Percentiles rank a stretch among this genome's conserved stretches.
phyloP scores from a whole-genome alignment of 2,329 filamentous ascomycete species.

The Hirsutella rhossiliensis region DNA sequence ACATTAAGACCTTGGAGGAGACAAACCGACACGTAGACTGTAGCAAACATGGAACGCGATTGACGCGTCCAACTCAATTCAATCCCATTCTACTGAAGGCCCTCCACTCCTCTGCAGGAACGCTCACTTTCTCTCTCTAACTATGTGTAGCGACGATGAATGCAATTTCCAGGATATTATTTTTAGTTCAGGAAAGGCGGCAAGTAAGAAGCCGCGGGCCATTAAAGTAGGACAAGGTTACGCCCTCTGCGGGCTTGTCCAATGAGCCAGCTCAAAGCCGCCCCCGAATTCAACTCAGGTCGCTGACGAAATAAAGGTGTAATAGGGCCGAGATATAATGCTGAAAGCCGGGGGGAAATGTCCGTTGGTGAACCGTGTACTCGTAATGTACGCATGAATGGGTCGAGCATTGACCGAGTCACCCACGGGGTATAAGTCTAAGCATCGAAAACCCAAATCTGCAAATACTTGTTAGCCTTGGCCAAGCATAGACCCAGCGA shows the following conservation, averaged over 20 bases:
- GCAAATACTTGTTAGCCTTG: conserved; percentile 13
- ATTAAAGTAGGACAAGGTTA: not conserved
- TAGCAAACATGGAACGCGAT: too few relatives aligned
- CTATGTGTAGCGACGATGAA: not conserved
- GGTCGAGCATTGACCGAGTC: conserved; percentile 1
- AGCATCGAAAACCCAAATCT: conserved; percentile 36
- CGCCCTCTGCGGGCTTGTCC: not conserved
- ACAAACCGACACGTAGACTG: too few relatives aligned
- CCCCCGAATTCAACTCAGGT: not conserved
- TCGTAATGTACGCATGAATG: conserved; percentile 8
- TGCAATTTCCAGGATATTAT: not conserved
- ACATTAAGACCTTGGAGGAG: too few relatives aligned
- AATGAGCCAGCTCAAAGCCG: not conserved
- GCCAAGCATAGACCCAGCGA: too few relatives aligned
- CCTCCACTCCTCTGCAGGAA: not conserved
- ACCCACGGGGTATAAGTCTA: conserved; percentile 17
- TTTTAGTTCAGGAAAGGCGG: not conserved
- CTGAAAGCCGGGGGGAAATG: too few relatives aligned
- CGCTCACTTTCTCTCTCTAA: conserved; percentile 1
- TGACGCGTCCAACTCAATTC: too few relatives aligned
- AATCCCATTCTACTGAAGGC: not conserved
- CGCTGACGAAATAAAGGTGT: too few relatives aligned
- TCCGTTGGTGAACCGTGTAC: conserved; percentile 4
- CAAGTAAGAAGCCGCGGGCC: not conserved
- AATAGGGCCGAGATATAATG: too few relatives aligned